Evolutionary conservation across 2,329 filamentous ascomycete species (phyloP), one percentile per base, ranked within the genome.

Genomic region (Aureobasidium sp.): DNA sequence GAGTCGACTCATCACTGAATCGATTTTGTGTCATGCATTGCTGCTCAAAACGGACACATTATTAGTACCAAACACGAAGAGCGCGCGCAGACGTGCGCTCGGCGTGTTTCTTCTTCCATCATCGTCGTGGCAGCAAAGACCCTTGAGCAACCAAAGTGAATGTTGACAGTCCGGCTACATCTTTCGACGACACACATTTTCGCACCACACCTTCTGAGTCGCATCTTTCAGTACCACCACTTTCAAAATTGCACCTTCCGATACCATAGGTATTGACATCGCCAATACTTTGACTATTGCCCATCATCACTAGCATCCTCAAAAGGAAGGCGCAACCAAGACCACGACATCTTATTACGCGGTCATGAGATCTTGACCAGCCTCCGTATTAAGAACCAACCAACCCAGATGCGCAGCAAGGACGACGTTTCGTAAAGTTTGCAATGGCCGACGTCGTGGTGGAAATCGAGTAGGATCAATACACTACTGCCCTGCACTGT

Each of bases 11-110:
- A 17, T 29, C 23, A 29, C 3, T 13, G 23, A 26, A 6, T 26
- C 44, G 13, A 47, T 17, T 13, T 26, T 7, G 44, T 37, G 12
- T 20, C 9, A 39, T 52, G 32, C 20, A 52, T 4, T 39, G 26
- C 12, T 52, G 29, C 55, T 48, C 55, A 48, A 58, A 58, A 42
- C 32, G 55, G 55, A 47, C 32, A 20, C 42, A 29, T 48, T 47
- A 58, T 58, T 58, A 39, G 55, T 58, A 44, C 37, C 15, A 56
- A 56, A 56, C 52, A 56, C 52, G 52, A 32, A 46, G 53, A 44
- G 39, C 55, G 42, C 55, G 55, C 48, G 36, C n/a, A 42, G 41
- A 57, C 53, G 53, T 46, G 53, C 39, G 29, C 17, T 15, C 27
- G 26, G 23, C 39, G 53, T 57, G 53, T 41, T 41, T 46, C 39